These are phyloP conservation scores for Phytophthora pseudosyringae DNA, from an alignment of 352 stramenopile genomes.

Conservation along the genomic window DNA sequence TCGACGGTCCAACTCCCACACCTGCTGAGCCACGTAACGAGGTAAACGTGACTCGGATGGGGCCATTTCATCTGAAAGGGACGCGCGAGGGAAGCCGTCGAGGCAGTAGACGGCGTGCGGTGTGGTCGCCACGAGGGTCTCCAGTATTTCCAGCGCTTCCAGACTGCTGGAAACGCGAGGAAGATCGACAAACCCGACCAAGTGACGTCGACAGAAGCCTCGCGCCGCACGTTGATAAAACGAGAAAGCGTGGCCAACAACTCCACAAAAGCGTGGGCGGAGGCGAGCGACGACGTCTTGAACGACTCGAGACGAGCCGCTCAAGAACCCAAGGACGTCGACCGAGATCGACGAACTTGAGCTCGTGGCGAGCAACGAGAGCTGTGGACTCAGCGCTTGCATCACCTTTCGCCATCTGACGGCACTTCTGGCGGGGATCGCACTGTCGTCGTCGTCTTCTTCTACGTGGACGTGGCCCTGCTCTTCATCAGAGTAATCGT, in stretches of 20 bases:
- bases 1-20: constrained; percentile 44
- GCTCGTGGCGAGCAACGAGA: constrained; percentile 25
- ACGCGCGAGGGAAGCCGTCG: constrained; percentile 54
- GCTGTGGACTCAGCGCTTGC: constrained; percentile 36
- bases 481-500: constrained; percentile 65
- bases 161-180: constrained; percentile 20
- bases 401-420: constrained; percentile 29
- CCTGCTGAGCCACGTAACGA: constrained; percentile 57
- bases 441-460: constrained; percentile 15
- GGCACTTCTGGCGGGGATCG: constrained; percentile 22
- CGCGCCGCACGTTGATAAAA: constrained; percentile 48
- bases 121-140: constrained; percentile 31
- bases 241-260: constrained; percentile 52
- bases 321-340: constrained; percentile 31
- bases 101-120: constrained; percentile 36
- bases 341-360: constrained; percentile 28
- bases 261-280: constrained; percentile 34
- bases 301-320: constrained; percentile 17
- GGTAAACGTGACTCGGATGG: constrained; percentile 13
- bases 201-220: constrained; percentile 29
- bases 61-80: constrained; percentile 13
- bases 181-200: constrained; percentile 42
- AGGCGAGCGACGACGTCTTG: constrained; percentile 31
- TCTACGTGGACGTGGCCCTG: constrained; percentile 13
- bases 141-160: constrained; percentile 30